Conservation (phyloP, 371 early-diverging fungal species). For the Sporodiniella umbellata region DNA sequence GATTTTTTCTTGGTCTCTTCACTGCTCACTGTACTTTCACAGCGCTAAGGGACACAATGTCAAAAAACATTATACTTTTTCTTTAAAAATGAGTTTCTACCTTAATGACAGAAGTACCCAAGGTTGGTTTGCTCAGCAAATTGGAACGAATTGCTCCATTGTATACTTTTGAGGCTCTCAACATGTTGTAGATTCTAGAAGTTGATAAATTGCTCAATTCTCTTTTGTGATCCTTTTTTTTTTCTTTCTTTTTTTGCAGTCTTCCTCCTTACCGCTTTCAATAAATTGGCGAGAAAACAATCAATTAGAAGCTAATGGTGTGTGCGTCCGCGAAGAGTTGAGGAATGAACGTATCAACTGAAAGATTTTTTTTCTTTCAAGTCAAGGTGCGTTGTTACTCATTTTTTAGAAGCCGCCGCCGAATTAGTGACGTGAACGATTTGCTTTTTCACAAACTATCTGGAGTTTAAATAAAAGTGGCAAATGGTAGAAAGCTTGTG, state of each 20-base stretch:
- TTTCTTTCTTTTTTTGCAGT: slow-evolving; percentile 37
- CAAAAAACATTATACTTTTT: no score
- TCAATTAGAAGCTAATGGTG: neutral
- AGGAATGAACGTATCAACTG: neutral
- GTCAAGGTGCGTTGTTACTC: neutral
- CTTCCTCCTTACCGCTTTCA: neutral
- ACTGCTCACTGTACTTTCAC: slow-evolving; percentile 8
- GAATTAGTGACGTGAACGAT: slow-evolving; percentile 2
- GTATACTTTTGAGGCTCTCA: slow-evolving; percentile 27
- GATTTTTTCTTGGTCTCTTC: slow-evolving; percentile 5
- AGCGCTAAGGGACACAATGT: no score
- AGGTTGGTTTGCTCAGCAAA: neutral
- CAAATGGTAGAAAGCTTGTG: no score
- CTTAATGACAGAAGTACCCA: slow-evolving; percentile 6
- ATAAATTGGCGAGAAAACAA: neutral
- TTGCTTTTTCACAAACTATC: neutral
- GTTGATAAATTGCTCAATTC: slow-evolving; percentile 20
- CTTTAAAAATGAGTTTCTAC: slow-evolving; percentile 2
- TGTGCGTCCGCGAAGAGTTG: neutral
- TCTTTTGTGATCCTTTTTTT: slow-evolving; percentile 42
- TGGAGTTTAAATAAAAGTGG: neutral
- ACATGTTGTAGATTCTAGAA: slow-evolving; percentile 8
- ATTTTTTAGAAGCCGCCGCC: neutral
- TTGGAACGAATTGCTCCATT: slow-evolving; percentile 19
- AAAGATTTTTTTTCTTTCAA: neutral